Evolutionary conservation across 805 yeast genomes (phyloP).

Genomic region (Candida maesae): DNA sequence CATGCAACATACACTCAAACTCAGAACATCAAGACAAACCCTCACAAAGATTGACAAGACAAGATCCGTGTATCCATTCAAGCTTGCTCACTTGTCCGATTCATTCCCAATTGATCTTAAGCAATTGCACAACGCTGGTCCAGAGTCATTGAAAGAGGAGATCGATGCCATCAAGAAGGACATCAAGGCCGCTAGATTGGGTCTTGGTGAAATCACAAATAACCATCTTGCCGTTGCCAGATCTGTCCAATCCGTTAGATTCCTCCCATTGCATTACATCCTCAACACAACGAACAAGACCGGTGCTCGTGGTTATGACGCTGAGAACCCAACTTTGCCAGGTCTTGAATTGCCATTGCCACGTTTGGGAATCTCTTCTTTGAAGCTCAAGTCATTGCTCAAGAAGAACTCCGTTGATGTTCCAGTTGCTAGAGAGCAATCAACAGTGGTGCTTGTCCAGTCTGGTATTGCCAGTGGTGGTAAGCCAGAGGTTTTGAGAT

Average conservation of each 20-base stretch:
- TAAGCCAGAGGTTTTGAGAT: slow-evolving; percentile 60
- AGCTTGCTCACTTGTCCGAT: slow-evolving; percentile 66
- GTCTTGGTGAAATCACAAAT: slow-evolving; percentile 74
- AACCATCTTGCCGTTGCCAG: slow-evolving; percentile 72
- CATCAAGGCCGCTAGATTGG: slow-evolving; percentile 62
- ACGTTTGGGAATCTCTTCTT: slow-evolving; percentile 63
- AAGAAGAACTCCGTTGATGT: slow-evolving; percentile 47
- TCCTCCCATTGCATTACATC: slow-evolving; percentile 65
- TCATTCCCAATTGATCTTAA: slow-evolving; percentile 53
- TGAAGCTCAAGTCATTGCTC: slow-evolving; percentile 60
- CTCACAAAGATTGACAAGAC: slow-evolving; percentile 66
- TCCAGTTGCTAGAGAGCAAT: slow-evolving; percentile 71
- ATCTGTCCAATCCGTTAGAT: slow-evolving; percentile 69
- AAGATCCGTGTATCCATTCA: slow-evolving; percentile 88
- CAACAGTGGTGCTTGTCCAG: slow-evolving; percentile 64
- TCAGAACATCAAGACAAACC: slow-evolving; percentile 69
- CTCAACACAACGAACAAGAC: slow-evolving; percentile 62
- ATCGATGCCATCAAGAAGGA: slow-evolving; percentile 47
- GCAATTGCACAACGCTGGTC: slow-evolving; percentile 28
- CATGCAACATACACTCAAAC: slow-evolving; percentile 69
- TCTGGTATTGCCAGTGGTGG: slow-evolving; percentile 37
- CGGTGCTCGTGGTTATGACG: slow-evolving; percentile 64
- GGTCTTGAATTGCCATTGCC: slow-evolving; percentile 78
- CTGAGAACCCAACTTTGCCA: slow-evolving; percentile 60
- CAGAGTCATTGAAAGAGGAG: slow-evolving; percentile 30